Evolutionary conservation across 257 asterid genomes (phyloP), one percentile per base, ranked within the genome.

Genomic region (Jacaranda copaia): DNA sequence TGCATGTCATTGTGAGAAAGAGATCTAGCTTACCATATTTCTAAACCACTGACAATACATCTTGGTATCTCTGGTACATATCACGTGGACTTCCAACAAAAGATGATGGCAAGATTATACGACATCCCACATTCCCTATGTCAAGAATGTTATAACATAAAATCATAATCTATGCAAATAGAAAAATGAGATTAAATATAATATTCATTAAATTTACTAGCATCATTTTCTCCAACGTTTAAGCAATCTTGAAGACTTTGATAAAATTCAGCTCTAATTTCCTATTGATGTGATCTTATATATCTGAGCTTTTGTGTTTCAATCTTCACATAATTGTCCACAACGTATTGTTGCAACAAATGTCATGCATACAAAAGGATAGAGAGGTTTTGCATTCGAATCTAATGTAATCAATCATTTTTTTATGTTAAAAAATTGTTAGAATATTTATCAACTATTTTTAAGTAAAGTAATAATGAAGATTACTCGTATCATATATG

Each of bases 61-160:
- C 59, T 48, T 68, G 20, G 38, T 68, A 68, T 6, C 60, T 0
- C 14, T 68, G 59, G 5, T 46, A 68, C 59, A 68, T 68, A 13
- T 68, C 73, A 0, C 59, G 40, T 0, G 73, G 73, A 36, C 59
- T 68, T 6, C 59, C 73, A 16, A 25, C 38, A 43, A 68, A 68
- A 10, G 59, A 68, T 19, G 73, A 48, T 16, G 59, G 73, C 5
- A 46, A 66, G 18, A 43, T 19, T n/a, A 14, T 19, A 2, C 59
- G 59, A 3, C 43, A 32, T 5, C 43, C 58, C 2, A 68, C 43
- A 46, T 46, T 48, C 5, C 7, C 45, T 68, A 39, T 5, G 1
- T 45, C 9, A 45, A 5, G 49, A 45, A 45, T 5, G 49, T 5
- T 45, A 5, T 9, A 45, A 45, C 6, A 6, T 45, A 9, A 45